Evolutionary conservation across 345 rosid species (phyloP).

Genomic region (Firmiana major): DNA sequence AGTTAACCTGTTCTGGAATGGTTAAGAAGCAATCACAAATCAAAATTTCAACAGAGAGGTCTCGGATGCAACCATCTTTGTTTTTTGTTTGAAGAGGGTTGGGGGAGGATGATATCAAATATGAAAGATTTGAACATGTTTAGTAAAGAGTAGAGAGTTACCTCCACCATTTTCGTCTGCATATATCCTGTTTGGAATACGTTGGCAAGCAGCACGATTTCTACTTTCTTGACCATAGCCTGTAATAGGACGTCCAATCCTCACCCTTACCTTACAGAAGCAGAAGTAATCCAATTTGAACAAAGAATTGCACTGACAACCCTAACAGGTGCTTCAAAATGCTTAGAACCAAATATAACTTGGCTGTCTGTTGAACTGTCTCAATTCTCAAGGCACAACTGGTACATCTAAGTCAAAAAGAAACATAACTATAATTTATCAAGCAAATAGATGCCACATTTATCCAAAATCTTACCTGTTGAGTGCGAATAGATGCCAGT

Average conservation of each 20-base stretch:
- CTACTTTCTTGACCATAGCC: slow-evolving; percentile 96
- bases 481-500: background rate
- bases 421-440: background rate
- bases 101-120: background rate
- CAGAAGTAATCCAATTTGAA: slow-evolving; percentile 16
- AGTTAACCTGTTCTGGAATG: slow-evolving; percentile 51
- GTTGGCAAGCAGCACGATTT: slow-evolving; percentile 94
- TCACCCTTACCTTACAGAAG: slow-evolving; percentile 65
- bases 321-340: background rate
- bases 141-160: slow-evolving; percentile 23
- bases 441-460: background rate
- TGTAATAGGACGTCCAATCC: slow-evolving; percentile 96
- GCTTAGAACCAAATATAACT: background rate
- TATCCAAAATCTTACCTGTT: background rate
- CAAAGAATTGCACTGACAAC: background rate
- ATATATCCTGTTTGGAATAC: slow-evolving; percentile 67
- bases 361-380: background rate
- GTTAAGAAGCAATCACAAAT: background rate
- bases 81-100: too few relatives aligned
- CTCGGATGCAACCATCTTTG: too few relatives aligned
- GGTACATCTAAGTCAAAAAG: background rate
- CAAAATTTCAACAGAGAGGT: background rate
- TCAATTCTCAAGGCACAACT: background rate
- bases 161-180: slow-evolving; percentile 93
- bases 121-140: background rate